These are phyloP conservation scores for Hericium rajendrae DNA, from an alignment of 768 basidiomycete genomes.

Conservation along the genomic window DNA sequence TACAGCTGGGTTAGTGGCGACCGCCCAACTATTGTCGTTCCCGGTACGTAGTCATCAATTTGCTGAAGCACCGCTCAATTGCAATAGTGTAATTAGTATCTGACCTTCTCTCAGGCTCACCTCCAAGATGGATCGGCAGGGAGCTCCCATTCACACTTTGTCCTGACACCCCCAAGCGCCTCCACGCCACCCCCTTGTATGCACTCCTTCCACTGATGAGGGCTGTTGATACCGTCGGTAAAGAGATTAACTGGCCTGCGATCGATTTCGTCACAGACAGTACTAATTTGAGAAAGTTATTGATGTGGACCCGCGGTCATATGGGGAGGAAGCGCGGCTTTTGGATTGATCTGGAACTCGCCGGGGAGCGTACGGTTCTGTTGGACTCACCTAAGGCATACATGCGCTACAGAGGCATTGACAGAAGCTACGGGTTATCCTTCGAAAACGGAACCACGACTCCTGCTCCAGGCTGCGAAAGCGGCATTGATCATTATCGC, in stretches of 20 bases:
- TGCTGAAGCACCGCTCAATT: slow-evolving; percentile 20
- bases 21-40: background rate
- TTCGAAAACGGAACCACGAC: slow-evolving; percentile 51
- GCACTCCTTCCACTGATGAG: background rate
- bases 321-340: slow-evolving; percentile 3
- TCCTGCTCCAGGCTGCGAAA: slow-evolving; percentile 36
- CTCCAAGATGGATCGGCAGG: background rate
- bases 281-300: background rate
- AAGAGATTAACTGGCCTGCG: background rate
- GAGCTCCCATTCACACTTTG: background rate
- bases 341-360: background rate
- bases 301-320: background rate
- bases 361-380: background rate
- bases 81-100: slow-evolving; percentile 14
- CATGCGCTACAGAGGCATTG: slow-evolving; percentile 13
- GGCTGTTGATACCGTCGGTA: slow-evolving; percentile 1
- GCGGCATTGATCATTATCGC: slow-evolving; percentile 31
- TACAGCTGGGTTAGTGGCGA: background rate
- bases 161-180: background rate
- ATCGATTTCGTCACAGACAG: background rate
- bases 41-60: background rate
- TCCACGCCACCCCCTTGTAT: background rate
- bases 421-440: slow-evolving; percentile 44
- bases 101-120: background rate
- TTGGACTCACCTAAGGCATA: background rate